Percentiles rank a stretch among this genome's conserved stretches.
Conservation (phyloP, 2,329 filamentous ascomycete genomes). For the Ascochyta pisi region DNA sequence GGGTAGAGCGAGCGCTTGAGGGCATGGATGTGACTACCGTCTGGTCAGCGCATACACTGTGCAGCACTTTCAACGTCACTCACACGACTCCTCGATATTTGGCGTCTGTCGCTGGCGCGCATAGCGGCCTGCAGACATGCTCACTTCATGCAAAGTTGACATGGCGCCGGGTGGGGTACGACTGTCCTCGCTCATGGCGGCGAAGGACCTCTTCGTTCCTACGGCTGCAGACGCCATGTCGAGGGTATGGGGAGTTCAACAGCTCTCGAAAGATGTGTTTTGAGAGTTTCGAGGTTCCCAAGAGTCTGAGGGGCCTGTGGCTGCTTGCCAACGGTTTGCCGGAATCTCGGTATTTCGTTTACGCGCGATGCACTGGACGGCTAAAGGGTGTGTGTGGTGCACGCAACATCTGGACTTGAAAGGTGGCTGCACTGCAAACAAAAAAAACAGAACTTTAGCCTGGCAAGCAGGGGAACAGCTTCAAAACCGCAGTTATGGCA, state of each 20-base stretch:
- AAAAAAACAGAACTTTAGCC: not conserved
- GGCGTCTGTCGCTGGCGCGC: constrained; percentile 5
- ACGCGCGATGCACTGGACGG: constrained; percentile 12
- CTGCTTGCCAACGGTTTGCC: not conserved
- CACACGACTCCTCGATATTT: constrained; percentile 16
- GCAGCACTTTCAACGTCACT: not conserved
- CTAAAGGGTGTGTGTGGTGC: constrained; percentile 8
- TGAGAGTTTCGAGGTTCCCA: not conserved
- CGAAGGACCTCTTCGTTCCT: constrained; percentile 39
- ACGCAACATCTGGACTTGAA: constrained; percentile 2
- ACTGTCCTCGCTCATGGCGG: constrained; percentile 32
- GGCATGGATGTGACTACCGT: constrained; percentile 26
- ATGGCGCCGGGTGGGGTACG: constrained; percentile 6
- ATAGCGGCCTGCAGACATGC: constrained; percentile 4
- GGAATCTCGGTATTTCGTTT: constrained; percentile 9
- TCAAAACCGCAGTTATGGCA: not conserved
- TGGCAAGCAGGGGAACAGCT: not conserved
- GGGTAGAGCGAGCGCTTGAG: constrained; percentile 38
- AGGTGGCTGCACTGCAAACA: not conserved
- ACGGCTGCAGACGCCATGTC: constrained; percentile 39
- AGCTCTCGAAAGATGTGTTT: not conserved
- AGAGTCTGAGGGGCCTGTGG: not conserved
- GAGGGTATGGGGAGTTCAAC: not conserved
- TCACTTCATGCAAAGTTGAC: constrained; percentile 8
- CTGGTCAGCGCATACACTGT: constrained; percentile 8